Evolutionary conservation across 768 basidiomycete genomes (phyloP), one percentile per base, ranked within the genome.

Genomic region (Mycena rebaudengoi): DNA sequence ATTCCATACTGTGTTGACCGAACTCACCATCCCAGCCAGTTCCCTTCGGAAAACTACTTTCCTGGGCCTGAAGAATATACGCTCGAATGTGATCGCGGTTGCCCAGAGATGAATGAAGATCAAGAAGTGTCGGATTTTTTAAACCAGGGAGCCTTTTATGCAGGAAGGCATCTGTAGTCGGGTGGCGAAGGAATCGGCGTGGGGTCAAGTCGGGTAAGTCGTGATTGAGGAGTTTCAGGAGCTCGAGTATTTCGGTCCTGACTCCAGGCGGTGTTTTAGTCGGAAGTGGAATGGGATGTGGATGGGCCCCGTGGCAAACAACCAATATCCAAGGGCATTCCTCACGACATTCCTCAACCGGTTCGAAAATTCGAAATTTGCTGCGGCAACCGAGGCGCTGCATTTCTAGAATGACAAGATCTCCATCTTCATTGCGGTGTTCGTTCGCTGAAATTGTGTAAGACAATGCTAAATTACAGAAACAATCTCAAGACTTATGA

Each of bases 241-340:
- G 48, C 3, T 46, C 28, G 62, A n/a, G 52, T 16, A 61, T 57
- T 45, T 64, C 62, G 29, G 14, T 2, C 7, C 37, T 25, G 12
- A 72, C 58, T 7, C 21, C 2, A 1, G 63, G 67, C 2, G 73
- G 73, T 13, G 71, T 70, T 26, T 64, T 70, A 10, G 41, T 20
- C 0, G 69, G 71, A 14, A 71, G 40, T 0, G 70, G 71, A 50
- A 74, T 63, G 25, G 71, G 69, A 45, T 74, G 73, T 3, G 30
- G 10, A 49, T 74, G 73, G 28, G 32, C 53, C 13, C 71, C 69
- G 6, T 23, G 46, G 40, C 43, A 44, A 7, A 44, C 21, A 8
- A 44, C 20, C 11, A 44, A 20, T 14, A 44, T 44, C 14, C 21
- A 44, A 10, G 43, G 43, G 21, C 10, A 44, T 20, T 44, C 11